Evolutionary conservation across 2,329 filamentous ascomycete species (phyloP), one percentile per base, ranked within the genome.

Genomic region (Fusarium falciforme): DNA sequence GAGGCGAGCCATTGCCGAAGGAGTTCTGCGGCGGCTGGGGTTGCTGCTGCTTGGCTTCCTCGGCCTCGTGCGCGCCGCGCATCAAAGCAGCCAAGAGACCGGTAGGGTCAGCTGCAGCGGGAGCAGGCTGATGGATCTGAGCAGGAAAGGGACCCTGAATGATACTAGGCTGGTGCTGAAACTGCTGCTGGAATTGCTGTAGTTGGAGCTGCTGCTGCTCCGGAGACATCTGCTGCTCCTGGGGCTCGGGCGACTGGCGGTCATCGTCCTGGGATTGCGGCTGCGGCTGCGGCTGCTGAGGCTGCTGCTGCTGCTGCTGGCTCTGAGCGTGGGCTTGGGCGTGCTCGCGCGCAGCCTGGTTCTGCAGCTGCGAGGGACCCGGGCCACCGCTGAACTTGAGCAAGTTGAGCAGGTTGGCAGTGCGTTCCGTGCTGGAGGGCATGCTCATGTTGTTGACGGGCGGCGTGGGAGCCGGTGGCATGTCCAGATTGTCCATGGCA

Each of bases 81-180:
- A 91, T 91, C 80, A 91, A 85, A 66, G 88, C 89, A 66, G 89
- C 89, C 63, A 91, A 85, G 71, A 90, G 82, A 64, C 89, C 89
- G 52, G 85, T 85, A 27, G 89, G 89, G 70, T 91, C 89, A 61
- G 87, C 87, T 49, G 85, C 83, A 31, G 87, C 83, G 2, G 89
- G 89, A 11, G 89, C 88, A 2, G 89, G 89, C 66, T 89, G 88
- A 67, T 91, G 87, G 35, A 91, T 86, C 61, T 84, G 84, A 62
- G 83, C 80, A 20, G 80, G 81, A 68, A 80, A 80, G 44, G 72
- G 72, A 16, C 64, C 70, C 42, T 78, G 78, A 6, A 77, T 69
- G 20, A 74, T 66, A n/a, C 63, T 67, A 27, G 64, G 72, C 40
- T 73, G 71, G 25, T 68, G 73, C 60, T 69, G 64, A 20, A 64